Evolutionary conservation across 768 basidiomycete genomes (phyloP), one percentile per base, ranked within the genome.

Genomic region (Psilocybe tampanensis): DNA sequence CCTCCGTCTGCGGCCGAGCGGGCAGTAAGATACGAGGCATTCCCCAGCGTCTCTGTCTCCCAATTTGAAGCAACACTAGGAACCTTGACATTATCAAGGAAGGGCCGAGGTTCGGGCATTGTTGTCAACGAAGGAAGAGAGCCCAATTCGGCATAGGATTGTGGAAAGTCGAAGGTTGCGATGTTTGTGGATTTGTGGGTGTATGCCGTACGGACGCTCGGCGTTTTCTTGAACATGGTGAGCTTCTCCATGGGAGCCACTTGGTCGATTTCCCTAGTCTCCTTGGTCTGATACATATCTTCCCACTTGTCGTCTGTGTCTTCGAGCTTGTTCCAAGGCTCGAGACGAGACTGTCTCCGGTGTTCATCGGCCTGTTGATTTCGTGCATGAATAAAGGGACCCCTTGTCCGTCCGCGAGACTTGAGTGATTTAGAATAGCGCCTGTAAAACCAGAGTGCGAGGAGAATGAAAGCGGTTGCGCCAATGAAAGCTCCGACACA

Each of bases 171-270:
- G 52, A 80, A 73, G 41, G 72, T 66, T 21, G 70, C 63, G 47
- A 74, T 70, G 33, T 78, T 75, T 3, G 80, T 77, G 2, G 79
- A 78, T 55, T 78, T 77, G 64, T 75, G 71, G 44, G 81, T 81
- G 56, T 80, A 81, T 8, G 72, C 78, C 15, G 86, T 85, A 42
- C 78, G 74, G 36, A 81, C 71, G 65, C 85, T 86, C 4, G 79
- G 79, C 0, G 82, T 76, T 64, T 83, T 85, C 70, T 86, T 83
- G 75, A 89, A 86, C 84, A 87, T 85, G 34, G 79, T 85, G 54
- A 86, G 79, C 63, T 81, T 83, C 66, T 84, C 81, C 79, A 84
- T 82, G 26, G 84, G 77, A 2, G 75, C 77, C 7, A 81, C 72
- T 44, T 72, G 69, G 41, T 73, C 76, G 11, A 72, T 69, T 58